Evolutionary conservation across 305 asterid species (phyloP).

Genomic region (Fraxinus dipetala): DNA sequence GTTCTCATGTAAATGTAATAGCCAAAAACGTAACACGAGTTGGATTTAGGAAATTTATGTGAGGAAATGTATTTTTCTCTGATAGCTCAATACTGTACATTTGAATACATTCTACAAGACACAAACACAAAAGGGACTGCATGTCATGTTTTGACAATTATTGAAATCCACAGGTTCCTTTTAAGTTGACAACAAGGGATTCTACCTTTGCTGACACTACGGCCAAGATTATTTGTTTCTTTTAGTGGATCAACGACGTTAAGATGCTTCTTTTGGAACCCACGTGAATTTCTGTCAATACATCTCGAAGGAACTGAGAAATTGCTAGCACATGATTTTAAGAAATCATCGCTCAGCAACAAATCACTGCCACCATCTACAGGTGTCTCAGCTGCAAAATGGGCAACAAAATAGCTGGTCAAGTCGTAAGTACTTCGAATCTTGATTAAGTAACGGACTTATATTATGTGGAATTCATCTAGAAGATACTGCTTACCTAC

Average conservation of each 20-base stretch:
- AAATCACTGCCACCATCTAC: slow-evolving; percentile 47
- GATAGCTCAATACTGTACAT: background rate
- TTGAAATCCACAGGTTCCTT: slow-evolving; percentile 5
- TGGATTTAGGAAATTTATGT: background rate
- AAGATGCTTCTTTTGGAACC: slow-evolving; percentile 65
- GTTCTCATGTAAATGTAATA: background rate
- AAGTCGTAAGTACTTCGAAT: background rate
- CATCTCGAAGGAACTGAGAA: slow-evolving; percentile 66
- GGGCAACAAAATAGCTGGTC: slow-evolving; percentile 13
- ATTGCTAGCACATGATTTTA: slow-evolving; percentile 44
- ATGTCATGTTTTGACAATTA: background rate
- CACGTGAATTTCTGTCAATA: slow-evolving; percentile 38
- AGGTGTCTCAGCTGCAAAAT: slow-evolving; percentile 60
- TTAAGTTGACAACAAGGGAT: slow-evolving; percentile 2
- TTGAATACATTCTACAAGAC: background rate
- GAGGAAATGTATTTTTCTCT: background rate
- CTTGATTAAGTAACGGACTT: background rate
- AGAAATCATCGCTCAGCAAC: slow-evolving; percentile 63
- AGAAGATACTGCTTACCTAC: slow-evolving; percentile 50
- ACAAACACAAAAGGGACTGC: background rate
- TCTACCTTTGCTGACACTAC: slow-evolving; percentile 82
- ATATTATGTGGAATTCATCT: slow-evolving; percentile 11
- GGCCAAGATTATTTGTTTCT: slow-evolving; percentile 80
- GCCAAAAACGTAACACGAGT: background rate
- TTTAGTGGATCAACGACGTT: slow-evolving; percentile 83